These are phyloP conservation scores for Fusarium poae DNA, from an alignment of 2,329 filamentous ascomycete genomes.

Conservation along the genomic window DNA sequence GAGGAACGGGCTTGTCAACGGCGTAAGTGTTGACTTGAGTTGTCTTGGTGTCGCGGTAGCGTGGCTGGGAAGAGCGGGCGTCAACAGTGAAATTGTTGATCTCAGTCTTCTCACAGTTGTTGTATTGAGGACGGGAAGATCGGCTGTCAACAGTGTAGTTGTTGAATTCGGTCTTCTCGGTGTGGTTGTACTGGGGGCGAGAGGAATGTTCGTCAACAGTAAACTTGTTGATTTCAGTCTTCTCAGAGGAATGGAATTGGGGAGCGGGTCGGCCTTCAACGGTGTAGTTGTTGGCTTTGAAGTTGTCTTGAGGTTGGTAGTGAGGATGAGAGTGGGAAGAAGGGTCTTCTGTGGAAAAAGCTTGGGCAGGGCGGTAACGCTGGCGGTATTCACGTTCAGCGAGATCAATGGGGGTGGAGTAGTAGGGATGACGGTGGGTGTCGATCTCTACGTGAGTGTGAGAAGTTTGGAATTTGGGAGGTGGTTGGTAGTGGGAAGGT, in stretches of 20 bases:
- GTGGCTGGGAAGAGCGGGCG: slow-evolving; percentile 39
- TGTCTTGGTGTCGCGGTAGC: slow-evolving; percentile 40
- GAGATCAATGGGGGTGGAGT: slow-evolving; percentile 69
- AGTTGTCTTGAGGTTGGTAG: slow-evolving; percentile 46
- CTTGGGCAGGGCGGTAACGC: slow-evolving; percentile 65
- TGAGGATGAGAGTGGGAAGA: slow-evolving; percentile 52
- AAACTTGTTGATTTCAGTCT: slow-evolving; percentile 49
- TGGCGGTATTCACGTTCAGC: slow-evolving; percentile 76
- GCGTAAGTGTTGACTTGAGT: slow-evolving; percentile 46
- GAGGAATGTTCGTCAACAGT: slow-evolving; percentile 48
- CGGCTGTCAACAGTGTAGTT: slow-evolving; percentile 37
- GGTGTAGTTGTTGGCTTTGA: slow-evolving; percentile 45
- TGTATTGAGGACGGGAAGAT: slow-evolving; percentile 40
- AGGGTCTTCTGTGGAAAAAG: slow-evolving; percentile 54
- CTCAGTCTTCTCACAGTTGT: slow-evolving; percentile 44
- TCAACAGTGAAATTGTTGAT: slow-evolving; percentile 51
- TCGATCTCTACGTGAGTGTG: slow-evolving; percentile 76
- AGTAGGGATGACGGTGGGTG: slow-evolving; percentile 61
- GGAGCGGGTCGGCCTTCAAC: slow-evolving; percentile 43
- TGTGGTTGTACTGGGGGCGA: slow-evolving; percentile 30
- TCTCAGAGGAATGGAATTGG: slow-evolving; percentile 40
- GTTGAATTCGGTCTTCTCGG: slow-evolving; percentile 39
- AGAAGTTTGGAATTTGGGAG: slow-evolving; percentile 63
- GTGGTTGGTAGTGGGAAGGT: slow-evolving; percentile 55
- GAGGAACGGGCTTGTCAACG: slow-evolving; percentile 55